Percentiles rank a stretch among this genome's conserved stretches.
Evolutionary conservation across 2,329 filamentous ascomycete genomes (phyloP).

Genomic region (Cercospora sp.): DNA sequence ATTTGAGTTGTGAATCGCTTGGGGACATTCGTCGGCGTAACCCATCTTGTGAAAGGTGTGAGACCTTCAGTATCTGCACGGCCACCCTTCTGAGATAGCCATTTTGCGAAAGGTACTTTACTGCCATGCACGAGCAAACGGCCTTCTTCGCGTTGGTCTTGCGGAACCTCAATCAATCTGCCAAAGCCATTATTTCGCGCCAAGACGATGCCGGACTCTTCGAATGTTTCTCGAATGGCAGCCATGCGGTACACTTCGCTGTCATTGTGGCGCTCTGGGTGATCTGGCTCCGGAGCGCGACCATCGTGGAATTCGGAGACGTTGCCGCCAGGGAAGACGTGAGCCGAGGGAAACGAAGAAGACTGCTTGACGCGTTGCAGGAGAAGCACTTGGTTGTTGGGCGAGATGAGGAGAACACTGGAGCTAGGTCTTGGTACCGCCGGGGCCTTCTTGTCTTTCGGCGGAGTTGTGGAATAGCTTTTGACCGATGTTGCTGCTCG

Average conservation of each 20-base stretch:
- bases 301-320: constrained; percentile 78
- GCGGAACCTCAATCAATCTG: constrained; percentile 61
- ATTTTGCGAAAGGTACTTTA: constrained; percentile 65
- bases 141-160: constrained; percentile 62
- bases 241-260: constrained; percentile 73
- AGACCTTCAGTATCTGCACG: constrained; percentile 67
- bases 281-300: constrained; percentile 50
- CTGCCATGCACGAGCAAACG: constrained; percentile 69
- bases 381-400: constrained; percentile 81
- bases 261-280: constrained; percentile 66
- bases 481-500: constrained; percentile 19
- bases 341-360: constrained; percentile 81
- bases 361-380: constrained; percentile 83
- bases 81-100: constrained; percentile 60
- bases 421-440: constrained; percentile 61
- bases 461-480: constrained; percentile 14
- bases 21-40: constrained; percentile 72
- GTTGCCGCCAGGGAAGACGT: constrained; percentile 93
- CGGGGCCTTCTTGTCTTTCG: constrained; percentile 41
- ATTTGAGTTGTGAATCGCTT: constrained; percentile 92
- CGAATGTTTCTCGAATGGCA: constrained; percentile 88
- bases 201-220: constrained; percentile 87
- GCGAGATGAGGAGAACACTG: constrained; percentile 82
- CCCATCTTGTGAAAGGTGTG: constrained; percentile 85
- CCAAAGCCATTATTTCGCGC: constrained; percentile 57